Percentiles rank a stretch among this genome's conserved stretches.
phyloP scores from a whole-genome alignment of 768 basidiomycete species.

The Lentinus tigrinus region DNA sequence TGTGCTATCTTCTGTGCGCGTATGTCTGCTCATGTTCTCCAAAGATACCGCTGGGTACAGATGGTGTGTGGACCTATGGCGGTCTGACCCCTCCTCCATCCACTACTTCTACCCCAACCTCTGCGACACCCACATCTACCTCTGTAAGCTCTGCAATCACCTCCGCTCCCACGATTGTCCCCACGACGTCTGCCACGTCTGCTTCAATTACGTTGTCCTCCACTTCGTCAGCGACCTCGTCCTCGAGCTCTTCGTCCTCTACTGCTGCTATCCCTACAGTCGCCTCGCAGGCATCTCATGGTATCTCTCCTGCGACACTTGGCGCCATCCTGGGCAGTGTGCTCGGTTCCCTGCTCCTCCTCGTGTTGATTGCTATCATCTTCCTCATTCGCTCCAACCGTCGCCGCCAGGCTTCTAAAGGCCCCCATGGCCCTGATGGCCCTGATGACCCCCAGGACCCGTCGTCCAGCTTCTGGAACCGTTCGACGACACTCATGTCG shows the following conservation, averaged over 20 bases:
- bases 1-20: neutral
- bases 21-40: neutral
- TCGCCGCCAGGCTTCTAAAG: constrained; percentile 21
- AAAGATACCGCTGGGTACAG: constrained; percentile 71
- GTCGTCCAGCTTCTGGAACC: constrained; percentile 39
- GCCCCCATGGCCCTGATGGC: constrained; percentile 18
- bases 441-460: constrained; percentile 19
- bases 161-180: constrained; percentile 11
- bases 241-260: constrained; percentile 2
- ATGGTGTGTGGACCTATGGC: constrained; percentile 67
- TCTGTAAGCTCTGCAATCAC: constrained; percentile 10
- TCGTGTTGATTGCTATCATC: constrained; percentile 49
- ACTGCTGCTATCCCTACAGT: constrained; percentile 10
- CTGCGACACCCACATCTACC: constrained; percentile 14
- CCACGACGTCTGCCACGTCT: constrained; percentile 25
- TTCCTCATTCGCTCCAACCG: constrained; percentile 35
- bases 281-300: constrained; percentile 11
- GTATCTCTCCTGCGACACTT: constrained; percentile 34
- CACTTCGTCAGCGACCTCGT: neutral
- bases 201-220: neutral
- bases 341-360: constrained; percentile 55
- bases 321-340: constrained; percentile 62
- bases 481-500: constrained; percentile 29
- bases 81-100: constrained; percentile 67
- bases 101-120: constrained; percentile 24